phyloP scores from a whole-genome alignment of 257 asterid genomes.

The Pogostemon cablin region DNA sequence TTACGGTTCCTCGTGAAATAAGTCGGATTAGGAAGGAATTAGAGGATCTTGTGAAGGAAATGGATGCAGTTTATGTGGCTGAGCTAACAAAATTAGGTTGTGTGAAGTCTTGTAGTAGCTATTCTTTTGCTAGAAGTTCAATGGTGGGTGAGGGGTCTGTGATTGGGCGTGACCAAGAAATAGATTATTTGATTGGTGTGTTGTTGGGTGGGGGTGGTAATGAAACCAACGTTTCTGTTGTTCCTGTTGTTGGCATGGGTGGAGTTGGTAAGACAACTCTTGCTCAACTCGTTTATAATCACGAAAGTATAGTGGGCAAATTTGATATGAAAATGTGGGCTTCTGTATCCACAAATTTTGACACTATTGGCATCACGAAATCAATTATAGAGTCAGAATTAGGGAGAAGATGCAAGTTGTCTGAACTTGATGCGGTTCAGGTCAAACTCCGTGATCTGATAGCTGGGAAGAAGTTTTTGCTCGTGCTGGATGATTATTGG shows the following conservation, averaged over 20 bases:
- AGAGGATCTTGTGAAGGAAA: slow-evolving; percentile 39
- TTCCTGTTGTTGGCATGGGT: slow-evolving; percentile 49
- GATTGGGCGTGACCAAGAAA: slow-evolving; percentile 39
- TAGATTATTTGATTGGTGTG: slow-evolving; percentile 23
- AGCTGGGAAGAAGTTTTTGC: slow-evolving; percentile 34
- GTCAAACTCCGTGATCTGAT: slow-evolving; percentile 27
- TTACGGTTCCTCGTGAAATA: slow-evolving; percentile 34
- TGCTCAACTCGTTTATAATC: slow-evolving; percentile 37
- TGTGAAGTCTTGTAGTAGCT: background rate
- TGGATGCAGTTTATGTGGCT: slow-evolving; percentile 35
- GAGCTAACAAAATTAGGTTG: slow-evolving; percentile 27
- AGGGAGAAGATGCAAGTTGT: slow-evolving; percentile 29
- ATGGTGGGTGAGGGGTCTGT: slow-evolving; percentile 33
- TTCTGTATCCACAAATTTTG: slow-evolving; percentile 37
- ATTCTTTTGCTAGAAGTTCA: slow-evolving; percentile 34
- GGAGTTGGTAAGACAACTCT: slow-evolving; percentile 48
- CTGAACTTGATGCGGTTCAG: slow-evolving; percentile 36
- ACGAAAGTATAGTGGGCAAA: background rate
- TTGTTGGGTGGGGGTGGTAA: slow-evolving; percentile 12
- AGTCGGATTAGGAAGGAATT: slow-evolving; percentile 26
- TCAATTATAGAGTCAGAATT: slow-evolving; percentile 42
- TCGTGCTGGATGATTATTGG: slow-evolving; percentile 47
- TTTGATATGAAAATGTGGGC: slow-evolving; percentile 40
- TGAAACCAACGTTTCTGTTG: slow-evolving; percentile 26
- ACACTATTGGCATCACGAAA: slow-evolving; percentile 33